Percentiles rank a stretch among this genome's conserved stretches.
phyloP scores from a whole-genome alignment of 306 rosid genomes.

The Quercus agrifolia region DNA sequence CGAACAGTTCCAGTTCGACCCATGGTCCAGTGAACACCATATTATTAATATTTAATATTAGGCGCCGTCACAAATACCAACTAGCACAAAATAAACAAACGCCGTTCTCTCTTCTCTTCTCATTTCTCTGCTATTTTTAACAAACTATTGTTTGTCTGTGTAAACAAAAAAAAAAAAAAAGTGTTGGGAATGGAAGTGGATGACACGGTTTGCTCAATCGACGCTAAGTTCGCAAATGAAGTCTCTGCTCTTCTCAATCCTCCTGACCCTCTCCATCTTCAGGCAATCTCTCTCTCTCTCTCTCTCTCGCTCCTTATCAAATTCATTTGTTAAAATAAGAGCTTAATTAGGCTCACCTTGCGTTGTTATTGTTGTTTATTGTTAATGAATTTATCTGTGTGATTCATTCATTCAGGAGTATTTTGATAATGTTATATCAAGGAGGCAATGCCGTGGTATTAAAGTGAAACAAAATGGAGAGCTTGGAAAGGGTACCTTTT shows the following conservation, averaged over 20 bases:
- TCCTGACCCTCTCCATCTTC: conserved; percentile 52
- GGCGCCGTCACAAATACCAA: no score
- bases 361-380: not conserved
- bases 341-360: not conserved
- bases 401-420: conserved; percentile 45
- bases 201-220: conserved; percentile 57
- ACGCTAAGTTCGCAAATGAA: conserved; percentile 30
- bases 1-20: not conserved
- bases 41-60: no score
- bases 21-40: not conserved
- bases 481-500: conserved; percentile 61
- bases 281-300: conserved; percentile 39
- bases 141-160: not conserved
- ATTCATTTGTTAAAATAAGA: not conserved
- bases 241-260: conserved; percentile 60
- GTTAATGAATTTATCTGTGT: not conserved
- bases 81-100: no score
- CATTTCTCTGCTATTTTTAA: not conserved
- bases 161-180: not conserved
- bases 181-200: conserved; percentile 32
- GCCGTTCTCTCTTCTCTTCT: not conserved
- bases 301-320: not conserved
- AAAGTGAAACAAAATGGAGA: conserved; percentile 54
- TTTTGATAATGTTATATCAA: conserved; percentile 48
- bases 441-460: conserved; percentile 47